Base-by-base conservation (phyloP, 163 green algal genomes). In the Coccomyxa subellipsoidea region DNA sequence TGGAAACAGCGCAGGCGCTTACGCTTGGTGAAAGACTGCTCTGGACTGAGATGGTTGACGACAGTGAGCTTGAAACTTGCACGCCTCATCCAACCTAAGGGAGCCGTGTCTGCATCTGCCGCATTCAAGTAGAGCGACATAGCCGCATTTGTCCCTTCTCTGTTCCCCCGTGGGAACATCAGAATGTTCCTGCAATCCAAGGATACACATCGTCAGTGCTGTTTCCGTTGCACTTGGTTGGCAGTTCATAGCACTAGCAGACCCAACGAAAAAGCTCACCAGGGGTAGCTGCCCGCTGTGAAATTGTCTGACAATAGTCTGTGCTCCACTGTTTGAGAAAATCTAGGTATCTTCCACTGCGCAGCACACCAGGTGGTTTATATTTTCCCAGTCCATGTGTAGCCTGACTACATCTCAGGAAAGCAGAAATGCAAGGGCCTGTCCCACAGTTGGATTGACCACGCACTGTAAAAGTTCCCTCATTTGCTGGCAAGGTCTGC, bases 101-200 rank as follows among this genome's bases (percentile, higher is more conserved):
- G 91, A 69, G 85, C 84, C 69, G 84, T 89, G 4, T 92, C 78
- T 0, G 88, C 79, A n/a, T 97, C 93, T 15, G 91, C 85, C 4
- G 88, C 90, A 78, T 95, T 88, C 83, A 97, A 83, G 81, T 93
- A 97, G 15, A 96, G 38, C 2, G 92, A 89, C 69, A 98, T 54
- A 29, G 85, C 54, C 34, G 25, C 10, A 32, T 88, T 84, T 0
- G 38, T 18, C 35, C 84, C 75, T 25, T 36, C 0, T 18, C 89
- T 89, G 84, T 93, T 95, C 72, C 92, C 90, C 12, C 66, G 72
- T 0, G 93, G 93, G 82, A 94, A 97, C 9, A 92, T 38, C 38
- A 98, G 85, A 69, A 98, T 53, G 0, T 91, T 87, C 93, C 94
- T 97, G 88, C 80, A 75, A 34, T 2, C 0, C 25, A 40, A 73